These are phyloP conservation scores for Dentipellis fragilis DNA, from an alignment of 768 basidiomycete genomes.

Conservation along the genomic window DNA sequence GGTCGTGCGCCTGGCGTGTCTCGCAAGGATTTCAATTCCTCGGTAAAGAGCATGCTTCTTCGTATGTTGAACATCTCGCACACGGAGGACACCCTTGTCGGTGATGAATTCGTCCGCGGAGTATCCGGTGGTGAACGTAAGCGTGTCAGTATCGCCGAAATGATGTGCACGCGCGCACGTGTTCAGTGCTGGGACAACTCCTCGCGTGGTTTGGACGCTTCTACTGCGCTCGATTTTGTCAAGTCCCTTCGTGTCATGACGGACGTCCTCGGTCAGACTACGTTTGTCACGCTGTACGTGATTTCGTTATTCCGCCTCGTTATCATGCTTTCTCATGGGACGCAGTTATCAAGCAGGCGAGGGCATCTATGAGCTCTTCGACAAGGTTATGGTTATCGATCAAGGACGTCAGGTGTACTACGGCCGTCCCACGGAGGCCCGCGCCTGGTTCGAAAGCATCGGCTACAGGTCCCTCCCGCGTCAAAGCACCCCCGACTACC, in stretches of 20 bases:
- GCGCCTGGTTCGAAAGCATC: slow-evolving; percentile 66
- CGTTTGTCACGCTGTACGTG: slow-evolving; percentile 65
- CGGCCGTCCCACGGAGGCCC: slow-evolving; percentile 66
- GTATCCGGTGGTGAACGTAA: slow-evolving; percentile 82
- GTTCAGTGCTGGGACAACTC: slow-evolving; percentile 83
- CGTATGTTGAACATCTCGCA: slow-evolving; percentile 81
- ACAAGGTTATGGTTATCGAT: slow-evolving; percentile 82
- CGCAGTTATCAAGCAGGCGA: slow-evolving; percentile 59
- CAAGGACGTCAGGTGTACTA: slow-evolving; percentile 77
- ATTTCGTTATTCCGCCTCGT: neutral
- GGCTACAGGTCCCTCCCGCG: slow-evolving; percentile 72
- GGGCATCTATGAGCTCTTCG: slow-evolving; percentile 69
- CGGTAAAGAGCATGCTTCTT: slow-evolving; percentile 55
- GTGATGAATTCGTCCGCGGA: slow-evolving; percentile 80
- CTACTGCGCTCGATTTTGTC: slow-evolving; percentile 81
- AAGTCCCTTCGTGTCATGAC: slow-evolving; percentile 77
- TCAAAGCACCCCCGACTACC: slow-evolving; percentile 84
- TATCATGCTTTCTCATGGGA: slow-evolving; percentile 21
- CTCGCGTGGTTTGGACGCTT: slow-evolving; percentile 75
- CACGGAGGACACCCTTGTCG: slow-evolving; percentile 72
- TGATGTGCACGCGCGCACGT: slow-evolving; percentile 77
- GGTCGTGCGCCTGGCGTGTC: slow-evolving; percentile 61
- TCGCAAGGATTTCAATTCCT: slow-evolving; percentile 44
- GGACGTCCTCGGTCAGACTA: slow-evolving; percentile 70
- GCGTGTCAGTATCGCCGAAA: slow-evolving; percentile 77